Conservation (phyloP, 495 filamentous ascomycete genomes). For the Penicillium argentinense region DNA sequence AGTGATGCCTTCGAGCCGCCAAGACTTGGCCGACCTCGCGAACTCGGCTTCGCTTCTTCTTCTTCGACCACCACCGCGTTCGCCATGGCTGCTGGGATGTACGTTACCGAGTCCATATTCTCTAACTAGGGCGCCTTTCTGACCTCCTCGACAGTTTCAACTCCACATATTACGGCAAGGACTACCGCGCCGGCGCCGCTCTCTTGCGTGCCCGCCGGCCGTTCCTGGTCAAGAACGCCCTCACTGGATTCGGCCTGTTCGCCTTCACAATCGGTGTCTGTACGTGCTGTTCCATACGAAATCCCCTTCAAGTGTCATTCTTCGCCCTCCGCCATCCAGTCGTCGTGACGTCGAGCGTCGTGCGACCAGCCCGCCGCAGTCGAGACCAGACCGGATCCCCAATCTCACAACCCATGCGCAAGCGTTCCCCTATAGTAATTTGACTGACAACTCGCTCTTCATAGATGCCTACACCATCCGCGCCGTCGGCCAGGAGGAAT, state of each 20-base stretch:
- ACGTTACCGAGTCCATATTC: conserved; percentile 17
- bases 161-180: conserved; percentile 87
- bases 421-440: no score
- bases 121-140: no score
- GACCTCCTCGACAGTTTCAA: conserved; percentile 55
- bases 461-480: conserved; percentile 85
- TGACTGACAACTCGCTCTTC: background rate
- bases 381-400: background rate
- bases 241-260: conserved; percentile 69
- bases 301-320: background rate
- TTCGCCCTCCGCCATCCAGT: background rate
- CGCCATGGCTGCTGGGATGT: conserved; percentile 47
- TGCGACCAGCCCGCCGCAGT: conserved; percentile 1
- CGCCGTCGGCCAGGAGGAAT: conserved; percentile 93
- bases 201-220: conserved; percentile 88
- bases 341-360: background rate
- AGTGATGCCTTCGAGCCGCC: no score
- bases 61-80: conserved; percentile 4
- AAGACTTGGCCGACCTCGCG: conserved; percentile 21
- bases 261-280: conserved; percentile 76
- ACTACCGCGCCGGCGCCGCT: conserved; percentile 75
- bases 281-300: conserved; percentile 55
- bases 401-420: conserved; percentile 1
- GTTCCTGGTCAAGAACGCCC: conserved; percentile 84
- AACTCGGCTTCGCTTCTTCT: conserved; percentile 9